These are phyloP conservation scores for Butyriboletus loyo DNA, from an alignment of 768 basidiomycete species.

Conservation along the genomic window DNA sequence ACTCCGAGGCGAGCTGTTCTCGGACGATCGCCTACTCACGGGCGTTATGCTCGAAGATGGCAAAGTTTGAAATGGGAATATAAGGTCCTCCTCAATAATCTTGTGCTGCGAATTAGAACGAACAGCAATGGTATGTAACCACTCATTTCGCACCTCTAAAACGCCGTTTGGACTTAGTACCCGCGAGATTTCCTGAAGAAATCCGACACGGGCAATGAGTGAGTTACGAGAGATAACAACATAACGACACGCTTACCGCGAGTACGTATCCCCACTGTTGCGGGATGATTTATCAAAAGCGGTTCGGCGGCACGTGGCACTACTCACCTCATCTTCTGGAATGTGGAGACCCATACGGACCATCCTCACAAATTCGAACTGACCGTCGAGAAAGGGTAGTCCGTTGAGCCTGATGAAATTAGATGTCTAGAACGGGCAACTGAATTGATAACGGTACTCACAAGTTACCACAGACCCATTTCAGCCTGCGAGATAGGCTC, in stretches of 20 bases:
- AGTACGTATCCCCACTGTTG: constrained; percentile 62
- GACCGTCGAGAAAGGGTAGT: constrained; percentile 53
- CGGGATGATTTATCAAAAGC: constrained; percentile 18
- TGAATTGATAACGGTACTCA: constrained; percentile 45
- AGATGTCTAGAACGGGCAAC: neutral
- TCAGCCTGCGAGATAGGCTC: constrained; percentile 47
- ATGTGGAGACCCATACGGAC: constrained; percentile 62
- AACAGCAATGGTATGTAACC: neutral
- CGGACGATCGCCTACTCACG: constrained; percentile 16
- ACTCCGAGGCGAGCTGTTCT: constrained; percentile 25
- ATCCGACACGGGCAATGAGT: constrained; percentile 5
- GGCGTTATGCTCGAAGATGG: constrained; percentile 4
- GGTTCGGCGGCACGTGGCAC: neutral
- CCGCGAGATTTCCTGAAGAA: constrained; percentile 59
- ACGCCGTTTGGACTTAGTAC: constrained; percentile 60
- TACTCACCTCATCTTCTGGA: constrained; percentile 64
- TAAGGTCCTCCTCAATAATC: constrained; percentile 72
- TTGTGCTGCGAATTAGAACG: constrained; percentile 27
- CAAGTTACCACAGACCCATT: constrained; percentile 72
- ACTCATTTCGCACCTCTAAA: constrained; percentile 51
- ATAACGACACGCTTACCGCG: constrained; percentile 42
- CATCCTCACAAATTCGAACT: constrained; percentile 68
- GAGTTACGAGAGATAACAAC: constrained; percentile 14
- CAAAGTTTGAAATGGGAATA: constrained; percentile 54
- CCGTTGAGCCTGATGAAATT: constrained; percentile 51